phyloP scores from a whole-genome alignment of 139 green algal species.

The Volvox africanus region DNA sequence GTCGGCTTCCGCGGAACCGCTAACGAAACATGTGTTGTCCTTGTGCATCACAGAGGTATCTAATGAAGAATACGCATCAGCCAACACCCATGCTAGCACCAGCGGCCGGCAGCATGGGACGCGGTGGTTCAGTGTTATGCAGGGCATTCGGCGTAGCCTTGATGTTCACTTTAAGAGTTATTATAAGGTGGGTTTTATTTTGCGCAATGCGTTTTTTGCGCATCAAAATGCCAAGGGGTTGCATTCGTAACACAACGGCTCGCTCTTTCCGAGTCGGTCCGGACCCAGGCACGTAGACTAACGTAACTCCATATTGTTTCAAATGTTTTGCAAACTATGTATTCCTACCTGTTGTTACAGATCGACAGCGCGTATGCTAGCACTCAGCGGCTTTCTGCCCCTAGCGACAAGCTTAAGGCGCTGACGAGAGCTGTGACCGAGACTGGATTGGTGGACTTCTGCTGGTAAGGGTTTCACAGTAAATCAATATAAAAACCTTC shows the following conservation, averaged over 20 bases:
- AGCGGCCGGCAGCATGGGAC: background rate
- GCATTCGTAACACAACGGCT: background rate
- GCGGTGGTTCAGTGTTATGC: constrained; percentile 17
- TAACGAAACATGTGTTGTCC: background rate
- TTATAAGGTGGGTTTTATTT: constrained; percentile 1
- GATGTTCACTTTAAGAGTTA: constrained; percentile 41
- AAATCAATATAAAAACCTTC: too few species aligned
- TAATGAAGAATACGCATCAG: background rate
- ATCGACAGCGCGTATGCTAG: constrained; percentile 31
- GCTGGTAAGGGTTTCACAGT: constrained; percentile 9
- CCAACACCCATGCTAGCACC: background rate
- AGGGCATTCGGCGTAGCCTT: constrained; percentile 17
- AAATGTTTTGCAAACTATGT: background rate
- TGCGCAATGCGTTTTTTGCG: background rate
- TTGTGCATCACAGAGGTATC: background rate
- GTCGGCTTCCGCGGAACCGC: background rate
- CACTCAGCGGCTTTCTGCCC: background rate
- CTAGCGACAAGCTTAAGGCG: constrained; percentile 27
- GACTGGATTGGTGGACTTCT: constrained; percentile 33
- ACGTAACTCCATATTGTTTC: background rate
- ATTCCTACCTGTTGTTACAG: background rate
- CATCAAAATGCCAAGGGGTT: background rate
- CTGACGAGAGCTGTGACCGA: background rate
- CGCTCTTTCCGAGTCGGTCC: background rate
- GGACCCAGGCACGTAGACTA: too few species aligned